These are phyloP conservation scores for Rhizophagus prolifer DNA, from an alignment of 192 early-diverging fungal genomes.

Conservation along the genomic window DNA sequence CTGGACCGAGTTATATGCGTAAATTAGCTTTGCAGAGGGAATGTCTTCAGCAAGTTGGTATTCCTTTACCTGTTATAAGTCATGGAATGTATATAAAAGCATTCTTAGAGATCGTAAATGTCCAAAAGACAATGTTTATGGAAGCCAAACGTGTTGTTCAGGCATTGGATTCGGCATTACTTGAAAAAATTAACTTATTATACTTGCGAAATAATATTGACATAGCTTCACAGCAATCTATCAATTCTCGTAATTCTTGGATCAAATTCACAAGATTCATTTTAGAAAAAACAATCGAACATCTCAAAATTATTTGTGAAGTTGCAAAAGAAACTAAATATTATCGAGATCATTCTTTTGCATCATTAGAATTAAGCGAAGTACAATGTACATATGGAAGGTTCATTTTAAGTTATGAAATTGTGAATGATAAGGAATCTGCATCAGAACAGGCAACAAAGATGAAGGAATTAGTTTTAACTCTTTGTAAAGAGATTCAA, in stretches of 20 bases:
- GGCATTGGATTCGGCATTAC: neutral
- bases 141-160: neutral
- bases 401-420: neutral
- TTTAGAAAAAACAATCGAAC: neutral
- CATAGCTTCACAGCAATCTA: neutral
- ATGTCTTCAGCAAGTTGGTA: neutral
- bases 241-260: neutral
- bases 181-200: neutral
- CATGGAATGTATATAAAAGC: neutral
- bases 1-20: neutral
- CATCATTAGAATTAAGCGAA: neutral
- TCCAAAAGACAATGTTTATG: neutral
- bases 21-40: neutral
- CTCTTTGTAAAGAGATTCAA: neutral
- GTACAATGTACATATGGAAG: neutral
- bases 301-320: neutral
- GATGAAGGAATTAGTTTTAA: neutral
- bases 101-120: neutral
- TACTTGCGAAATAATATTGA: neutral
- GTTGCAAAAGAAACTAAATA: constrained; percentile 6
- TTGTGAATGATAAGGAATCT: neutral
- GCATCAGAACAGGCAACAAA: neutral
- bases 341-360: neutral
- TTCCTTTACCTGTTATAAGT: neutral
- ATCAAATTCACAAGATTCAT: neutral